Evolutionary conservation across 2,329 filamentous ascomycete genomes (phyloP), one percentile per base, ranked within the genome.

Genomic region (Colletotrichum sp.): DNA sequence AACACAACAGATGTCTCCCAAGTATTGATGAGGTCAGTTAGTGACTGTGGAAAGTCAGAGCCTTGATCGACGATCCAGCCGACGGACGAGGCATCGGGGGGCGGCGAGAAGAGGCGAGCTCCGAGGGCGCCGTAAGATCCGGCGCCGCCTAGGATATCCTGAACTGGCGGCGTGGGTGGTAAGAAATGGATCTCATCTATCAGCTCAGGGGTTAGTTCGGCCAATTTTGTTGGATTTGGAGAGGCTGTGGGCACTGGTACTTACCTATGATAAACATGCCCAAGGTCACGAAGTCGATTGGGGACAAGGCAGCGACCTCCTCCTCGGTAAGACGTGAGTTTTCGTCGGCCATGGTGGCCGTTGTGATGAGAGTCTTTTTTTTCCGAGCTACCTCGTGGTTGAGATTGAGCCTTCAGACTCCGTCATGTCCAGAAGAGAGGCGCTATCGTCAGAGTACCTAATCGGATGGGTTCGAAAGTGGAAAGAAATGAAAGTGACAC

Each of bases 1-100:
- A 97, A 85, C 18, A 95, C 80, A 24, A 91, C 94, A 8, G 90
- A 90, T 2, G 96, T 98, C 18, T 91, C 84, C 96, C 97, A 98
- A 57, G 90, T 88, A 16, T 89, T 84, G 77, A 99, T 92, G 57
- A 90, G 86, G 3, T 87, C 80, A 62, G 89, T 88, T 66, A 98
- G 87, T 15, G 89, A 84, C 0, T 86, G 76, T 0, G 96, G 96
- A 77, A 98, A 98, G 83, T 98, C 97, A 18, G 91, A 93, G 34
- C 97, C 97, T 79, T 92, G 90, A 83, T 99, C 96, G 57, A 98
- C 91, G 75, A 98, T 93, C 96, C 96, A 98, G 76, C 95, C 95
- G 8, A 98, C 91, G 4, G 90, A 88, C 47, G 86, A 87, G 27
- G 95, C 94, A 59, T 87, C 80, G 5, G 91, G 88, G 36, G 88